Evolutionary conservation across 169 alveolate species (phyloP).

Genomic region (Toxoplasma gondii): DNA sequence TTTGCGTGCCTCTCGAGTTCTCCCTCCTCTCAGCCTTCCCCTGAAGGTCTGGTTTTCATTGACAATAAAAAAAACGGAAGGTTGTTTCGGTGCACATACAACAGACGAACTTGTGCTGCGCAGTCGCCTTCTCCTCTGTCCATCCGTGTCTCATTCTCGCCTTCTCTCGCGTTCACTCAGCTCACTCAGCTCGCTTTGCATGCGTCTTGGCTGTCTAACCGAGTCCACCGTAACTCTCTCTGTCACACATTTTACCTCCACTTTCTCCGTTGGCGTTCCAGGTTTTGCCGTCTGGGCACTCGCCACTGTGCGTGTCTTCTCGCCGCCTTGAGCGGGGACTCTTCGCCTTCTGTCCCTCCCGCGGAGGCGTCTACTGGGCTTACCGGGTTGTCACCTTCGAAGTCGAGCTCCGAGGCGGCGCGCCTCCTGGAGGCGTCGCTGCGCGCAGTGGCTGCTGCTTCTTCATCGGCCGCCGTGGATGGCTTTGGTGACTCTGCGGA

Average conservation of each 20-base stretch:
- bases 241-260: background rate
- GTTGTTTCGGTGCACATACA: no score
- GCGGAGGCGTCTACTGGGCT: background rate
- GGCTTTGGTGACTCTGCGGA: background rate
- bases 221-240: background rate
- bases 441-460: background rate
- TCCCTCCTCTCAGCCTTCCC: no score
- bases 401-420: background rate
- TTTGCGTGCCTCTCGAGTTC: no score
- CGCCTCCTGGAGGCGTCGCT: background rate
- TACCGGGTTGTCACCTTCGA: background rate
- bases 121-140: no score
- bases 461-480: background rate
- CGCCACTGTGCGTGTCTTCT: background rate
- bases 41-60: no score
- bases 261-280: background rate
- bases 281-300: background rate
- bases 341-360: background rate
- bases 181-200: no score
- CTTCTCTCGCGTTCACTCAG: no score
- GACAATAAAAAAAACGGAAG: no score
- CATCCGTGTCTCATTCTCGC: no score
- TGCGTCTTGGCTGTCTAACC: no score
- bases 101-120: no score
- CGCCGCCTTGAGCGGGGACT: background rate